phyloP scores from a whole-genome alignment of 345 rosid species.

The Rhizophora mangle region DNA sequence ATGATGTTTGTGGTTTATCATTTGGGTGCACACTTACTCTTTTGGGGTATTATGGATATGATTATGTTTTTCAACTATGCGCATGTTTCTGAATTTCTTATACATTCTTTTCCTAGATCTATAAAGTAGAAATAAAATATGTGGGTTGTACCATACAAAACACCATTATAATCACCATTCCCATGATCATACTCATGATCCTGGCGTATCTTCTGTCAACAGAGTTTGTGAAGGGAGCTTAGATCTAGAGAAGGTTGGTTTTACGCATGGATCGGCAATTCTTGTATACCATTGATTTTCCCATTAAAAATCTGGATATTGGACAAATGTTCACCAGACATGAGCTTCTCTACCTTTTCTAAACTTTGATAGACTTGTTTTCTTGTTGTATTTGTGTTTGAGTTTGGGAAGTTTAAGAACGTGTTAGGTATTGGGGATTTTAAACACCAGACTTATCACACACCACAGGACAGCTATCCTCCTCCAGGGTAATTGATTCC shows the following conservation, averaged over 20 bases:
- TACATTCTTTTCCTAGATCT: background rate
- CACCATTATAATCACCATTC: conserved; percentile 67
- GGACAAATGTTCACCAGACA: background rate
- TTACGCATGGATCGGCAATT: background rate
- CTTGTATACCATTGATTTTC: background rate
- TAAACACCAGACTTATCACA: too few species aligned
- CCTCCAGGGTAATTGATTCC: background rate
- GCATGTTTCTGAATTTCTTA: background rate
- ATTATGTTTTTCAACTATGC: background rate
- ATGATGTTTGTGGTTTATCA: background rate
- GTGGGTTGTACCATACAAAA: conserved; percentile 37
- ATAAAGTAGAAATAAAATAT: background rate
- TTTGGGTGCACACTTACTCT: background rate
- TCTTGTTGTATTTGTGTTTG: background rate
- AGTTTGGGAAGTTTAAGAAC: background rate
- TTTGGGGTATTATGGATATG: background rate
- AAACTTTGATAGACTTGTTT: background rate
- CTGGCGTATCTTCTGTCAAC: conserved; percentile 92
- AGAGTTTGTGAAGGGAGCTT: conserved; percentile 88
- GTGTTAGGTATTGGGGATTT: too few species aligned
- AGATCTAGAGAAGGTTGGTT: conserved; percentile 83
- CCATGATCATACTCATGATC: conserved; percentile 93
- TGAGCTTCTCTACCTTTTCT: background rate
- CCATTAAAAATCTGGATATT: background rate
- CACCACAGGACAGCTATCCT: too few species aligned